These are phyloP conservation scores for Colletotrichum sansevieriae DNA, from an alignment of 2,329 filamentous ascomycete species.

Conservation along the genomic window DNA sequence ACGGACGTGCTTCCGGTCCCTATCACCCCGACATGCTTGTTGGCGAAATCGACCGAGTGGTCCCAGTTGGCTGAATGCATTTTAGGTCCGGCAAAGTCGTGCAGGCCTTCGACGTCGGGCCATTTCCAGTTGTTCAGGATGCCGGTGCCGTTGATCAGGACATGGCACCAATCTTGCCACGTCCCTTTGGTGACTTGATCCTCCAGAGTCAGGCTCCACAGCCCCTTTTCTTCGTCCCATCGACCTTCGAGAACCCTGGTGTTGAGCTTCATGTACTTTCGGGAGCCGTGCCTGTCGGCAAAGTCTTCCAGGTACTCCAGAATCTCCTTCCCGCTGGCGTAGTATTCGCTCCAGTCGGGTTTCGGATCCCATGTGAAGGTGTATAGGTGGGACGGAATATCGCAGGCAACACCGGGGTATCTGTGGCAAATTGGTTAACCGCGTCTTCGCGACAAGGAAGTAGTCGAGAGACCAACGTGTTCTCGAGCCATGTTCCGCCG, in stretches of 20 bases:
- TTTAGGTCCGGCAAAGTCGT: constrained; percentile 62
- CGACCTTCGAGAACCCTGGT: constrained; percentile 56
- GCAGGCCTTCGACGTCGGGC: constrained; percentile 64
- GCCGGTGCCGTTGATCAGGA: constrained; percentile 62
- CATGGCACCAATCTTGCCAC: constrained; percentile 57
- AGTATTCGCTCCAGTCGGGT: constrained; percentile 49
- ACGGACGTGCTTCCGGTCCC: constrained; percentile 66
- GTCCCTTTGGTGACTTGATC: constrained; percentile 43
- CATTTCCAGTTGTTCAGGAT: constrained; percentile 65
- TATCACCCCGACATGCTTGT: constrained; percentile 64
- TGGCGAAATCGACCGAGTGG: constrained; percentile 56
- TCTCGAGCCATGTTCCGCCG: constrained; percentile 48
- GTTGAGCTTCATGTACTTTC: constrained; percentile 59
- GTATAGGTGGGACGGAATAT: constrained; percentile 42
- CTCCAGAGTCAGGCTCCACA: constrained; percentile 52
- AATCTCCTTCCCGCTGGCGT: constrained; percentile 47
- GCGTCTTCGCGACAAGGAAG: neutral
- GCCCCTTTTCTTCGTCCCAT: constrained; percentile 58
- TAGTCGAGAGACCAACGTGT: constrained; percentile 41
- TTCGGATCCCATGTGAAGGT: constrained; percentile 46
- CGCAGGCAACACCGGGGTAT: constrained; percentile 43
- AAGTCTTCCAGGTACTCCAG: constrained; percentile 51
- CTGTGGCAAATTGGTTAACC: neutral
- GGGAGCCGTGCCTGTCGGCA: constrained; percentile 49
- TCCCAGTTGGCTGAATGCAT: constrained; percentile 69